Evolutionary conservation across 352 stramenopile species (phyloP).

Genomic region (Pythium chondricola): DNA sequence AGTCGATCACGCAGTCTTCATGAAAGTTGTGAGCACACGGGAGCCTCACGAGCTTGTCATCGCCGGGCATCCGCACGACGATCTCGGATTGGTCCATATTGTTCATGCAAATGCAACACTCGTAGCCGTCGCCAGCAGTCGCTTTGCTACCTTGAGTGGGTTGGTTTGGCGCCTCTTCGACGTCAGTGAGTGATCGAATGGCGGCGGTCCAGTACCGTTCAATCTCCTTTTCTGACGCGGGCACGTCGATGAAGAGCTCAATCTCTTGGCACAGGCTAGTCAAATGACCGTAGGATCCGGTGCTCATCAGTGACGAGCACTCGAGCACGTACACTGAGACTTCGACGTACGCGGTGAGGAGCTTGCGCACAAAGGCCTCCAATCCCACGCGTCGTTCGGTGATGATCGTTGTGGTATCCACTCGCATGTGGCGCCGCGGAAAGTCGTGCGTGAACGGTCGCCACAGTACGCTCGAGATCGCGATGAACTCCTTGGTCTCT

Average conservation of each 20-base stretch:
- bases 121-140: conserved; percentile 4
- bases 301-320: conserved; percentile 17
- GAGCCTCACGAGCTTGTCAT: conserved; percentile 50
- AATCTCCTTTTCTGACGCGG: conserved; percentile 41
- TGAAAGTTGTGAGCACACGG: conserved; percentile 66
- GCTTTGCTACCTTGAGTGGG: conserved; percentile 8
- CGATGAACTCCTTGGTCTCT: conserved; percentile 34
- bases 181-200: conserved; percentile 46
- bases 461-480: conserved; percentile 36
- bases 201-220: conserved; percentile 38
- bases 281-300: conserved; percentile 10
- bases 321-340: conserved; percentile 48
- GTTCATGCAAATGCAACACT: conserved; percentile 53
- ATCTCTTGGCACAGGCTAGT: conserved; percentile 31
- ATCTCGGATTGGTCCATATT: too few relatives aligned
- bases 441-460: conserved; percentile 38
- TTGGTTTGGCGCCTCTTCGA: conserved; percentile 11
- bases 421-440: conserved; percentile 52
- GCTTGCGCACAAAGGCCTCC: conserved; percentile 43
- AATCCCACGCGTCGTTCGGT: conserved; percentile 37
- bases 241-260: conserved; percentile 46
- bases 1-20: conserved; percentile 73
- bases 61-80: conserved; percentile 28
- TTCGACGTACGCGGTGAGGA: conserved; percentile 53
- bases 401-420: conserved; percentile 49